These are phyloP conservation scores for Rickenella mellea DNA, from an alignment of 768 basidiomycete species.

Conservation along the genomic window DNA sequence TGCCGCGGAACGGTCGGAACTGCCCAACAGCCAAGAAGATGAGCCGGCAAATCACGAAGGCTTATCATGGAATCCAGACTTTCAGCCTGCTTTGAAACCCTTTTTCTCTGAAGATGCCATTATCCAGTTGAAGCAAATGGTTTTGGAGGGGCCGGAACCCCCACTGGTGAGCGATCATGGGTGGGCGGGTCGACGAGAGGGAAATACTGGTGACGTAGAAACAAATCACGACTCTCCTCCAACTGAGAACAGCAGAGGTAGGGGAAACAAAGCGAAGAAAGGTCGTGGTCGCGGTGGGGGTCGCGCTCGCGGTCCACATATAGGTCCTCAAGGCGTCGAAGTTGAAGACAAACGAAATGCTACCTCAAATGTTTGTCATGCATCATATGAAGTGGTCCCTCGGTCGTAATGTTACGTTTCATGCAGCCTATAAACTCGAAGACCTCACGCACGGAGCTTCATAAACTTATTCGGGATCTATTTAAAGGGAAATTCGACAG, in stretches of 20 bases:
- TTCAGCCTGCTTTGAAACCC: conserved; percentile 42
- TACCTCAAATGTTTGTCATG: conserved; percentile 53
- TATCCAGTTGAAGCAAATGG: conserved; percentile 58
- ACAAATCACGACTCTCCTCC: conserved; percentile 12
- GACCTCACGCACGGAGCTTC: conserved; percentile 69
- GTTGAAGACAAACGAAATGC: conserved; percentile 67
- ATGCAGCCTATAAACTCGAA: conserved; percentile 77
- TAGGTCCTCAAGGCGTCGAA: conserved; percentile 28
- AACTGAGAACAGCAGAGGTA: conserved; percentile 19
- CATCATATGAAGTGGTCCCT: not conserved
- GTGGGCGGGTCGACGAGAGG: conserved; percentile 48
- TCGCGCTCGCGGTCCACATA: conserved; percentile 33
- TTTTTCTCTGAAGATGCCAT: conserved; percentile 59
- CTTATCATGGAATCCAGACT: conserved; percentile 22
- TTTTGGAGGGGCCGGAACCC: conserved; percentile 72
- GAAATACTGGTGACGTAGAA: conserved; percentile 15
- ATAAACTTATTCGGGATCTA: conserved; percentile 68
- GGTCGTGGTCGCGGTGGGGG: conserved; percentile 33
- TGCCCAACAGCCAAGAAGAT: conserved; percentile 1
- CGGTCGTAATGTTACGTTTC: not conserved
- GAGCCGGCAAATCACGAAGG: conserved; percentile 6
- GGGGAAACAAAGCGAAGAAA: conserved; percentile 30
- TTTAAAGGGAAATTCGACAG: conserved; percentile 82
- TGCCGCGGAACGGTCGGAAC: conserved; percentile 12
- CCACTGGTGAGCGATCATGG: conserved; percentile 67